Conservation (phyloP, 129 eudicot species). For the Silybum marianum region DNA sequence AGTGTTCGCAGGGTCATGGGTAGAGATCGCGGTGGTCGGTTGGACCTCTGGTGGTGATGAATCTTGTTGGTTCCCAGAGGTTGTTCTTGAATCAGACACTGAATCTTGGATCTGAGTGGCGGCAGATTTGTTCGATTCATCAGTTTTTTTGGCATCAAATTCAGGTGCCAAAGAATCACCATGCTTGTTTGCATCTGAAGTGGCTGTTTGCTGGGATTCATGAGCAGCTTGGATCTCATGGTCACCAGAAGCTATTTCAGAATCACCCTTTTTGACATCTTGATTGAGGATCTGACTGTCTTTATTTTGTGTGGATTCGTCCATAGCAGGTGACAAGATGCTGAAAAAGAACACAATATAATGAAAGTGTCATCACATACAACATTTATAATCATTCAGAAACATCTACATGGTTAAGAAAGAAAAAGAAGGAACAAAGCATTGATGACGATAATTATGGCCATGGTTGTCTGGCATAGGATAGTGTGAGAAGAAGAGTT, state of each 20-base stretch:
- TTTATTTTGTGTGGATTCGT: not conserved
- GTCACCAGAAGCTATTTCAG: not conserved
- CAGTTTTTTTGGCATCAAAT: not conserved
- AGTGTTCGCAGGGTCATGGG: not conserved
- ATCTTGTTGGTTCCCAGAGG: not conserved
- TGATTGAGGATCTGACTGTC: not conserved
- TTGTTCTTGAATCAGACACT: not conserved
- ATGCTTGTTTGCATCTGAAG: not conserved
- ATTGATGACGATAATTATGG: no score
- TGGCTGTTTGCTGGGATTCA: not conserved
- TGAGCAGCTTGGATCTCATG: not conserved
- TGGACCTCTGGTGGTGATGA: not conserved
- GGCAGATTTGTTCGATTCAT: not conserved
- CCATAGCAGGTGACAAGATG: not conserved
- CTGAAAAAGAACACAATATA: slow-evolving; percentile 9
- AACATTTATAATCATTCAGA: not conserved
- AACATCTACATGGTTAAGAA: not conserved
- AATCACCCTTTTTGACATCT: slow-evolving; percentile 13
- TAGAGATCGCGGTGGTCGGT: not conserved
- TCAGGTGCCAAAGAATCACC: not conserved
- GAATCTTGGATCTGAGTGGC: not conserved
- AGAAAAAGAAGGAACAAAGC: no score
- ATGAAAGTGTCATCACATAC: not conserved
- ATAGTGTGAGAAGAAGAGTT: no score
- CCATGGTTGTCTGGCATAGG: no score